Percentiles rank a stretch among this genome's conserved stretches.
phyloP scores from a whole-genome alignment of 495 filamentous ascomycete genomes.

The Neurospora sp. region DNA sequence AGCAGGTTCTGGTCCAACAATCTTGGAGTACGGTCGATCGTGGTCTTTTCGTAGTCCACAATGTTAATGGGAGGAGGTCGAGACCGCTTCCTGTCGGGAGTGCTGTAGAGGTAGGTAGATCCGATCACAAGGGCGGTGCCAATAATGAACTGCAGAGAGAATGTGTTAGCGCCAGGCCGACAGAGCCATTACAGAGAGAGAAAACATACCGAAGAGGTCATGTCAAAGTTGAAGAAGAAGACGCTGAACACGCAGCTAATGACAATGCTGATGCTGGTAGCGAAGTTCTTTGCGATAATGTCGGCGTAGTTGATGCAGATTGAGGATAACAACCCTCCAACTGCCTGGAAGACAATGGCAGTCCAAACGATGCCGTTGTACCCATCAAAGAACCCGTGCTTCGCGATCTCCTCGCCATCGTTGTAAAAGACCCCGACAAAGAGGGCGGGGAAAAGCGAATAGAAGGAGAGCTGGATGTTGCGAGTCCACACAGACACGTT shows the following conservation, averaged over 20 bases:
- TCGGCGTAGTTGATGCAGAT: constrained; percentile 81
- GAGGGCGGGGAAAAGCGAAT: constrained; percentile 78
- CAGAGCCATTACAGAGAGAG: not conserved
- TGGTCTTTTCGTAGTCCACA: constrained; percentile 65
- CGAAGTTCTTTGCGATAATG: constrained; percentile 85
- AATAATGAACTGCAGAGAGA: constrained; percentile 55
- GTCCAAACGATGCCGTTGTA: constrained; percentile 90
- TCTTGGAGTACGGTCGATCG: constrained; percentile 34
- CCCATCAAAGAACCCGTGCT: constrained; percentile 82
- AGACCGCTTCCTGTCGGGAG: constrained; percentile 39
- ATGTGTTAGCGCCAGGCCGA: constrained; percentile 2
- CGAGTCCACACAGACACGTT: constrained; percentile 76
- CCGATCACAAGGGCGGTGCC: constrained; percentile 68
- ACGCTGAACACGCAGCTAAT: constrained; percentile 76
- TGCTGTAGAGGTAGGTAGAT: constrained; percentile 78
- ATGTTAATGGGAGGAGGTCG: constrained; percentile 69
- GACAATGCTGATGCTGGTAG: constrained; percentile 80
- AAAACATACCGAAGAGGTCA: constrained; percentile 56
- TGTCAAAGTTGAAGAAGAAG: constrained; percentile 69
- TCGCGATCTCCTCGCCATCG: constrained; percentile 74
- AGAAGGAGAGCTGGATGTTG: constrained; percentile 88
- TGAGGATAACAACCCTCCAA: constrained; percentile 72
- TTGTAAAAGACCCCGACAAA: constrained; percentile 78
- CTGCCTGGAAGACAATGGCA: constrained; percentile 68
- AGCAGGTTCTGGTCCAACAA: constrained; percentile 22